Evolutionary conservation across 495 filamentous ascomycete genomes (phyloP).

Genomic region (Diplogelasinospora grovesii): DNA sequence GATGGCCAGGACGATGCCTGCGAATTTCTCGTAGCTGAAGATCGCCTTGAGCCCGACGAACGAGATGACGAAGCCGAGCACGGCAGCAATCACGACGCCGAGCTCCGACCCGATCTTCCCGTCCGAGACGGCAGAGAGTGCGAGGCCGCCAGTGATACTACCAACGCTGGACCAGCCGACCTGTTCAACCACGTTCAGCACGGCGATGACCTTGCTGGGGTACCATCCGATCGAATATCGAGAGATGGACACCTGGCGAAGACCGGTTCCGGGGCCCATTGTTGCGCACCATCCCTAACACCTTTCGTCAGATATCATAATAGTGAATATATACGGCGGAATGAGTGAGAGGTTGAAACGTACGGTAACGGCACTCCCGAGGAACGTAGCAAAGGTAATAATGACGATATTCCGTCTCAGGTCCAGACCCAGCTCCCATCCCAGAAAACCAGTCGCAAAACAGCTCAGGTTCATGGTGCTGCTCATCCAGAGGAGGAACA

Average conservation of each 20-base stretch:
- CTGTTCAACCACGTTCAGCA: conserved; percentile 44
- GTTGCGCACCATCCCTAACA: conserved; percentile 39
- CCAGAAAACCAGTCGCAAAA: conserved; percentile 46
- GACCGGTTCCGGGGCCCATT: conserved; percentile 44
- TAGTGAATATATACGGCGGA: too few relatives aligned
- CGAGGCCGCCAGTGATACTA: conserved; percentile 42
- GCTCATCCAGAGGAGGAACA: conserved; percentile 21
- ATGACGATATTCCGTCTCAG: conserved; percentile 46
- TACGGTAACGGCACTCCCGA: conserved; percentile 44
- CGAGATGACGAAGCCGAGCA: conserved; percentile 37
- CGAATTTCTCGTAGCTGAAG: conserved; percentile 33
- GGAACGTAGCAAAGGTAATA: conserved; percentile 41
- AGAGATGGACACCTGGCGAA: conserved; percentile 47
- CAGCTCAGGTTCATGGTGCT: conserved; percentile 36
- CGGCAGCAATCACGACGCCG: conserved; percentile 42
- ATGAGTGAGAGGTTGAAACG: conserved; percentile 10
- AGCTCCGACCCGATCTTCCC: conserved; percentile 36
- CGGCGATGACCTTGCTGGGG: conserved; percentile 42
- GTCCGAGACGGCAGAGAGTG: conserved; percentile 45
- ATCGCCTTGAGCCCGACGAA: conserved; percentile 43
- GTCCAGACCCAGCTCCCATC: conserved; percentile 41
- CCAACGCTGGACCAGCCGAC: conserved; percentile 44
- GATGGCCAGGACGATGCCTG: conserved; percentile 46
- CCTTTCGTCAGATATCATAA: too few relatives aligned
- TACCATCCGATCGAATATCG: conserved; percentile 53